Conservation (phyloP, 108 stramenopile genomes). For the Stephanodiscus triporus region DNA sequence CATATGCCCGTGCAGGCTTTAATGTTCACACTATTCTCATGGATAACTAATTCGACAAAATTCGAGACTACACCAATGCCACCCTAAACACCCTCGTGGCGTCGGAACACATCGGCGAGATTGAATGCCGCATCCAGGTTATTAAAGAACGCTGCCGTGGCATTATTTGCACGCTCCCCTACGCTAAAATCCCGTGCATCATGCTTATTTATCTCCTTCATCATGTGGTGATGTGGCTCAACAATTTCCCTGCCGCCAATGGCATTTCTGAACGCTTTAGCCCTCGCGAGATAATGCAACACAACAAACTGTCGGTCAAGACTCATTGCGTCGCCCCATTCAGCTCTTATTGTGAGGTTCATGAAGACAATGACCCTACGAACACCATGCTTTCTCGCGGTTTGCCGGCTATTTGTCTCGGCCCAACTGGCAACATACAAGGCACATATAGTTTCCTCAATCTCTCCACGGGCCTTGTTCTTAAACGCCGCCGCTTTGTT, state of each 20-base stretch:
- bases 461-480: not conserved
- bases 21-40: not conserved
- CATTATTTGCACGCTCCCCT: slow-evolving; percentile 38
- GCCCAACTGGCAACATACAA: slow-evolving; percentile 32
- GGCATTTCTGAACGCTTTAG: slow-evolving; percentile 46
- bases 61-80: not conserved
- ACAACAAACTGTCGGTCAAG: not conserved
- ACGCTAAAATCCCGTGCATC: slow-evolving; percentile 15
- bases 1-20: slow-evolving; percentile 19
- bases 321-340: not conserved
- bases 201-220: slow-evolving; percentile 33
- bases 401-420: slow-evolving; percentile 9
- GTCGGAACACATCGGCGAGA: slow-evolving; percentile 30
- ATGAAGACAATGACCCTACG: slow-evolving; percentile 14
- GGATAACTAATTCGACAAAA: slow-evolving; percentile 27
- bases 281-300: slow-evolving; percentile 11
- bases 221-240: slow-evolving; percentile 25
- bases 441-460: slow-evolving; percentile 32
- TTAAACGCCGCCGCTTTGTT: no score
- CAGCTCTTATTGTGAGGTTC: slow-evolving; percentile 6
- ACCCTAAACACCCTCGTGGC: slow-evolving; percentile 10
- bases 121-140: slow-evolving; percentile 44
- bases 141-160: slow-evolving; percentile 48
- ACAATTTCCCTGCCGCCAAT: slow-evolving; percentile 35
- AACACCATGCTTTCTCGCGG: slow-evolving; percentile 4